Evolutionary conservation across 768 basidiomycete genomes (phyloP), one percentile per base, ranked within the genome.

Genomic region (Lentinula sp.): DNA sequence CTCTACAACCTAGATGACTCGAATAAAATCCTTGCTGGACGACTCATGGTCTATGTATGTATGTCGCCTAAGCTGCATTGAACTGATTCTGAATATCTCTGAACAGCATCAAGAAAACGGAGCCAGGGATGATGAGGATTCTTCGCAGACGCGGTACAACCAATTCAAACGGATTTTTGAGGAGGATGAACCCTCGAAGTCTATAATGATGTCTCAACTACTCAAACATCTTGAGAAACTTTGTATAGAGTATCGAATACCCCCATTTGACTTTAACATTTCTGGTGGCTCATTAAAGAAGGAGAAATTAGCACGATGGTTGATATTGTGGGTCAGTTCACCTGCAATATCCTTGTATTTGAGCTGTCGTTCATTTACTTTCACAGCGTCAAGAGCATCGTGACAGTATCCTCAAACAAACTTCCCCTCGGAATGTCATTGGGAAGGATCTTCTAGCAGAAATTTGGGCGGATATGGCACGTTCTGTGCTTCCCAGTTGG

Each of bases 401-500:
- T 15, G 20, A 39, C 37, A 18, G 42, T 13, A 4, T 1, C 10
- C 48, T 54, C 1, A 15, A 28, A 18, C 37, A n/a, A 61, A 10
- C 1, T 12, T 23, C 43, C 9, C 41, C 60, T 43, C 23, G 18
- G 10, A 10, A 2, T 6, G 43, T 67, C 9, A 52, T 70, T 0
- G 63, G 62, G 6, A 60, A 56, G 6, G 63, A 65, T 51, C 66
- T 66, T 6, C 57, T 66, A 58, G 6, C 13, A 1, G 37, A 20
- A 32, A 61, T 67, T 13, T 55, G 56, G 52, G 28, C 41, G 2
- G 62, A 72, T 39, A 71, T 71, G 68, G 20, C 50, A 37, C 45
- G 55, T 7, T 70, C 70, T 13, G 42, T 62, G n/a, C 61, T 74
- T 15, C 71, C 71, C 20, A 64, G 53, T 18, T 67, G 71, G 69